Evolutionary conservation across 2,329 filamentous ascomycete genomes (phyloP), one percentile per base, ranked within the genome.

Genomic region (Penicillium sp.): DNA sequence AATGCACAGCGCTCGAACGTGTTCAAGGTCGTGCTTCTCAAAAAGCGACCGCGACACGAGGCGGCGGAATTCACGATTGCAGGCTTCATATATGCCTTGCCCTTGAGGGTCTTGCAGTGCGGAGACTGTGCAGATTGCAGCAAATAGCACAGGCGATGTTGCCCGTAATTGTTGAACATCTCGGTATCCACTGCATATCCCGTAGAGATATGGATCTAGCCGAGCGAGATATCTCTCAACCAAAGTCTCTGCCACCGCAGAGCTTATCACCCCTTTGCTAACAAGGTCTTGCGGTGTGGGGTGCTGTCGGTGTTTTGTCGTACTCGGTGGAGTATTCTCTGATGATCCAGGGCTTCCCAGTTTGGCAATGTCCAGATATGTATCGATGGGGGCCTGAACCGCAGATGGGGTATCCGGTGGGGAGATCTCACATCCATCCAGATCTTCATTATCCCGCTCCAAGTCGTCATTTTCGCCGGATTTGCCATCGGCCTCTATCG

Each of bases 181-280:
- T 18, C 66, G 68, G 52, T 77, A 76, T 22, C 71, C 68, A 27
- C 72, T 66, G 16, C 74, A 75, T 22, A 79, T 72, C 22, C 71
- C 71, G 62, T 79, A 80, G 38, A 79, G 74, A 54, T 78, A 80
- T 13, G 75, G 75, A 56, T 79, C 78, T 6, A 80, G 73, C 18
- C 75, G 72, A 10, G 71, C 71, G 1, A 77, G 63, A 55, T 78
- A 81, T 27, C 74, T 67, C 10, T 68, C 65, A 1, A 78, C 69
- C 9, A 81, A 63, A 14, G 66, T 66, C 47, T 78, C 74, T 4
- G 77, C 78, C 29, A 76, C 75, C 34, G 74, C 70, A 0, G 74
- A 42, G 41, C 67, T 72, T 13, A 80, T 63, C 1, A 77, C 58
- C 0, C 77, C 76, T 56, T 73, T 72, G 2, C 75, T 76, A 40